Percentiles rank a stretch among this genome's conserved stretches.
These are phyloP conservation scores for Anethum foeniculum DNA, from an alignment of 140 eudicot genomes.

Conservation along the genomic window DNA sequence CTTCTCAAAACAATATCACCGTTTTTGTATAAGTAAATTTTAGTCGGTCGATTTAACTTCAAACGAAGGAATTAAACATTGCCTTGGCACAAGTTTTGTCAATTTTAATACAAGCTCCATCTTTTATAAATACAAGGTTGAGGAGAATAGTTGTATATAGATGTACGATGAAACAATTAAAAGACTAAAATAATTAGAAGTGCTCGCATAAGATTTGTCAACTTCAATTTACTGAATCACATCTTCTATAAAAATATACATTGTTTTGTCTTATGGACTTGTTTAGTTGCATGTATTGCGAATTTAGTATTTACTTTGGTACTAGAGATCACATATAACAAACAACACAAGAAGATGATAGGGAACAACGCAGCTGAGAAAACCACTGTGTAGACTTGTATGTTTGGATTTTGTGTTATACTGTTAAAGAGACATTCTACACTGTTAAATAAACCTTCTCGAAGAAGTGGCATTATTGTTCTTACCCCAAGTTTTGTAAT, in stretches of 20 bases:
- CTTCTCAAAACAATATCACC: no score
- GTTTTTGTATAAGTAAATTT: no score
- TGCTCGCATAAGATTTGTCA: background rate
- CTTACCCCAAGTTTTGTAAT: background rate
- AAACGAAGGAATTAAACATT: background rate
- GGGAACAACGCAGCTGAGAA: slow-evolving; percentile 1
- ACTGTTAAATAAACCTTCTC: background rate
- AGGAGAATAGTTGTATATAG: background rate
- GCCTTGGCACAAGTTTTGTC: background rate
- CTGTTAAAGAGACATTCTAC: background rate
- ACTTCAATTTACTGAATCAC: background rate
- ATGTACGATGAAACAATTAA: background rate
- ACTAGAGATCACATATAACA: background rate
- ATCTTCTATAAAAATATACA: background rate
- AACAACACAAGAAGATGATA: background rate
- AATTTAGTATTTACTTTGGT: background rate
- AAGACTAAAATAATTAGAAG: background rate
- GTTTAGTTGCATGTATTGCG: background rate
- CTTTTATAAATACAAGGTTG: background rate
- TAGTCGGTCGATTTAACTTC: no score
- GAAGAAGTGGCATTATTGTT: background rate
- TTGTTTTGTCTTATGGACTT: background rate
- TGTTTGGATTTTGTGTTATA: background rate
- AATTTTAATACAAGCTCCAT: background rate
- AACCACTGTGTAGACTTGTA: background rate